Conservation (phyloP, 805 yeast species). For the Candida piceae region DNA sequence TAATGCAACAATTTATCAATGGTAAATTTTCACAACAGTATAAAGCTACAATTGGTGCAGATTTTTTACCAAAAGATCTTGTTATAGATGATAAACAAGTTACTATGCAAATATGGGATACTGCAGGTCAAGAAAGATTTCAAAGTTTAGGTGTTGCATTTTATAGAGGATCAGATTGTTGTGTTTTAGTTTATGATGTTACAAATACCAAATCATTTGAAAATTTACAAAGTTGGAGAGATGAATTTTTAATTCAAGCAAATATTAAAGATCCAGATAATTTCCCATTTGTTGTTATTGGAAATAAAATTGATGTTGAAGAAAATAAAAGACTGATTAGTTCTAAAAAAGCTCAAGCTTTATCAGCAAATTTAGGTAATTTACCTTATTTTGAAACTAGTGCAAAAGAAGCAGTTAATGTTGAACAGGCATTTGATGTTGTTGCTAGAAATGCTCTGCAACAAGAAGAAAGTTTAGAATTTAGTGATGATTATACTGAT, state of each 20-base stretch:
- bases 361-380: constrained; percentile 46
- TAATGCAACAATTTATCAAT: constrained; percentile 96
- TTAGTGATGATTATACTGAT: constrained; percentile 89
- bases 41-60: constrained; percentile 98
- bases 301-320: constrained; percentile 92
- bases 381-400: constrained; percentile 95
- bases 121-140: constrained; percentile 98
- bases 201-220: constrained; percentile 93
- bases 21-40: constrained; percentile 93
- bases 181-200: constrained; percentile 93
- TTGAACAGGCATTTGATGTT: constrained; percentile 92
- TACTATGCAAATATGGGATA: constrained; percentile 92
- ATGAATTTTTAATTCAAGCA: constrained; percentile 90
- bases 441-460: constrained; percentile 93
- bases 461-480: constrained; percentile 89
- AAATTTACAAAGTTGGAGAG: constrained; percentile 86
- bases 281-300: constrained; percentile 93
- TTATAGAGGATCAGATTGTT: constrained; percentile 97
- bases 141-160: constrained; percentile 96
- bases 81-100: constrained; percentile 77
- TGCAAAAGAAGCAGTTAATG: constrained; percentile 94
- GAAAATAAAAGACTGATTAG: constrained; percentile 77
- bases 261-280: constrained; percentile 90
- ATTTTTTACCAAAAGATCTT: constrained; percentile 88
- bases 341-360: constrained; percentile 44